Conservation (phyloP, 164 flowering plant genomes). For the Magnolia sinica region DNA sequence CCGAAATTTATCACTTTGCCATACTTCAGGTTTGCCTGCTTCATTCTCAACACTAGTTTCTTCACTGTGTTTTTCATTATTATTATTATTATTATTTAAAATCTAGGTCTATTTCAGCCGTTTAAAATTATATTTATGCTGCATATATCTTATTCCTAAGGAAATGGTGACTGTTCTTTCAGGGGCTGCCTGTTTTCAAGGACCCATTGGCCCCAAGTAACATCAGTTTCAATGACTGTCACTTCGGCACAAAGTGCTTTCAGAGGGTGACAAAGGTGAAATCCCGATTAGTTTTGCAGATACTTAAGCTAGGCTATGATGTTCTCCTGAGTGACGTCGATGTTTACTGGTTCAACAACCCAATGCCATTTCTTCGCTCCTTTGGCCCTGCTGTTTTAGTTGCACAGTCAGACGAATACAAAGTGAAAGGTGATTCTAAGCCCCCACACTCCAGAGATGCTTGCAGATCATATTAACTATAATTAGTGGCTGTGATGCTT, state of each 20-base stretch:
- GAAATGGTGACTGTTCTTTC: neutral
- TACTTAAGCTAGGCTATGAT: constrained; percentile 82
- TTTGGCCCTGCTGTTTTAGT: constrained; percentile 78
- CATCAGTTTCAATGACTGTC: constrained; percentile 84
- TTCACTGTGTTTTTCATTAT: neutral
- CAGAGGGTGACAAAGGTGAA: constrained; percentile 92
- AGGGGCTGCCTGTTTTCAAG: constrained; percentile 88
- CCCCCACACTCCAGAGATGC: neutral
- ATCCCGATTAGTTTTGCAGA: constrained; percentile 80
- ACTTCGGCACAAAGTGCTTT: constrained; percentile 94
- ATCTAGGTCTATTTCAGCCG: neutral
- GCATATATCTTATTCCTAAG: neutral
- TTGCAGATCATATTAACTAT: neutral
- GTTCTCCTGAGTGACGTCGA: constrained; percentile 94
- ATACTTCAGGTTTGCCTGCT: constrained; percentile 60
- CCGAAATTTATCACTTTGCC: constrained; percentile 69
- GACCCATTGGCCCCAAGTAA: constrained; percentile 63
- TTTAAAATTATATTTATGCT: neutral
- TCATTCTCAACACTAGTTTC: neutral
- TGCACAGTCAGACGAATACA: constrained; percentile 91
- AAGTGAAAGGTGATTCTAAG: constrained; percentile 47
- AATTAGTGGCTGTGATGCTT: neutral
- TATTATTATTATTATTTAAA: neutral
- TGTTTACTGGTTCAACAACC: constrained; percentile 84
- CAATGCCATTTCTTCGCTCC: constrained; percentile 58